Percentiles rank a stretch among this genome's conserved stretches.
phyloP scores from a whole-genome alignment of 257 asterid species.

The Solanum chaucha region DNA sequence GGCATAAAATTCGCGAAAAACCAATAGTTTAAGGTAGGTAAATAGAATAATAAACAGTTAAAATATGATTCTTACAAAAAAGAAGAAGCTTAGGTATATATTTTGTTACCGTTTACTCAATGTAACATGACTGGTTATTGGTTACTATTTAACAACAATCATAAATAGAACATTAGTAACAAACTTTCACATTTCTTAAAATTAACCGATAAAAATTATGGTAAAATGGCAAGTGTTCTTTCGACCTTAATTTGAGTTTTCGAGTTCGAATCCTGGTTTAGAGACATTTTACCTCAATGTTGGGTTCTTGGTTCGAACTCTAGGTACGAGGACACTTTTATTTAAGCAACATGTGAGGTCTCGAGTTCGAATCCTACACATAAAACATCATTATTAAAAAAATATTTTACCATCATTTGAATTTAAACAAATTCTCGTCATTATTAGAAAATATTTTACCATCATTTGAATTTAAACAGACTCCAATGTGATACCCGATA shows the following conservation, averaged over 20 bases:
- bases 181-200: not conserved
- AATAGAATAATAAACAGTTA: not conserved
- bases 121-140: not conserved
- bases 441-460: no score
- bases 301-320: rapidly evolving
- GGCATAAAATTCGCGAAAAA: not conserved
- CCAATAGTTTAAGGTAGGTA: rapidly evolving
- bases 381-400: not conserved
- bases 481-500: not conserved
- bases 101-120: not conserved
- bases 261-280: rapidly evolving
- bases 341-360: rapidly evolving
- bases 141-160: not conserved
- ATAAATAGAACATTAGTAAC: not conserved
- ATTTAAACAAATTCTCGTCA: no score
- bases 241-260: rapidly evolving
- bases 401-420: not conserved
- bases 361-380: not conserved
- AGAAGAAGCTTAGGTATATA: not conserved
- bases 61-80: not conserved
- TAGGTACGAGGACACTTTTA: not conserved
- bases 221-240: not conserved
- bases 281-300: not conserved
- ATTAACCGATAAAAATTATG: not conserved
- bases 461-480: no score